Percentiles rank a stretch among this genome's conserved stretches.
These are phyloP conservation scores for Waltergamsia citrina DNA, from an alignment of 2,329 filamentous ascomycete genomes.

Conservation along the genomic window DNA sequence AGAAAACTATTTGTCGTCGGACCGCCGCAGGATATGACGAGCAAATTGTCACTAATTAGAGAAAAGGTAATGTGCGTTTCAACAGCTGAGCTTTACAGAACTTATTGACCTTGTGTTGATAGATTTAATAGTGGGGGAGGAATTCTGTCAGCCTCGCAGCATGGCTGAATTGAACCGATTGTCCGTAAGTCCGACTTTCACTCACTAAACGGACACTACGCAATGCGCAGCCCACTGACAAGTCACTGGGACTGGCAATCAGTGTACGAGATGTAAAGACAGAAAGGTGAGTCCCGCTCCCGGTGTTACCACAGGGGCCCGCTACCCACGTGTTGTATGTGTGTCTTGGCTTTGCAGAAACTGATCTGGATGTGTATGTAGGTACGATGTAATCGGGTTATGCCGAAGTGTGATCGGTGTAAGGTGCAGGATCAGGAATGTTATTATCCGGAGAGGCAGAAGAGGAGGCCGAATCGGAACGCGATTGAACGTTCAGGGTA, in stretches of 20 bases:
- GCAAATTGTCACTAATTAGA: no score
- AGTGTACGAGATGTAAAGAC: conserved; percentile 4
- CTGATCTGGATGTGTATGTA: no score
- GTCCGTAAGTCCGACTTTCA: conserved; percentile 1
- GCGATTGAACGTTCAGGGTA: conserved; percentile 7
- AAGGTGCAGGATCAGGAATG: conserved; percentile 14
- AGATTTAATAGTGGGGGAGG: no score
- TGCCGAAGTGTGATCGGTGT: conserved; percentile 17
- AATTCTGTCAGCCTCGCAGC: no score
- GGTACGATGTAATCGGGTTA: conserved; percentile 18
- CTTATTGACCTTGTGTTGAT: no score
- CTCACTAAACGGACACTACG: not conserved
- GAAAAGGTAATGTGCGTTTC: no score
- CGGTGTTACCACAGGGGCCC: no score
- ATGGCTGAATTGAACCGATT: conserved; percentile 2
- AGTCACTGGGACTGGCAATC: not conserved
- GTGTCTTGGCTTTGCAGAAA: no score
- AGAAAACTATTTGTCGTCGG: no score
- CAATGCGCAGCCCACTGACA: not conserved
- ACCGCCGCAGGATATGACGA: no score
- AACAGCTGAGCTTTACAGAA: no score
- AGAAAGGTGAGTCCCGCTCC: conserved; percentile 1
- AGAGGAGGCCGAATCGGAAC: conserved; percentile 12
- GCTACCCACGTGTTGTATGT: no score
- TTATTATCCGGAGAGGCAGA: conserved; percentile 14